Percentiles rank a stretch among this genome's conserved stretches.
These are phyloP conservation scores for Monosporascus sp. DNA, from an alignment of 2,329 filamentous ascomycete genomes.

Conservation along the genomic window DNA sequence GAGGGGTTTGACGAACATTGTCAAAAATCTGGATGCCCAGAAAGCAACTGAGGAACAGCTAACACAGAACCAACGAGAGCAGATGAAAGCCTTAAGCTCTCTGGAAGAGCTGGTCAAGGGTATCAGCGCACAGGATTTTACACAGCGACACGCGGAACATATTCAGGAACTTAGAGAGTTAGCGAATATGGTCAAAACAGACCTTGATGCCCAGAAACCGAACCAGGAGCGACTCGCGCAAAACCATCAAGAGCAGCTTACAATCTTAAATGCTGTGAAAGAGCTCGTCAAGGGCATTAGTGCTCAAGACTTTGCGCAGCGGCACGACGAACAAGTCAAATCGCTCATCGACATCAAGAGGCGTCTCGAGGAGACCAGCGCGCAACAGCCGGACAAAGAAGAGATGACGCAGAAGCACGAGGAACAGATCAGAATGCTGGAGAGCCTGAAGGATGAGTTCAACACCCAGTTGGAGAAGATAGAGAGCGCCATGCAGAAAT, in stretches of 20 bases:
- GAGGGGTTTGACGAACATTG: too few relatives aligned
- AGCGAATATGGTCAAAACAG: too few relatives aligned
- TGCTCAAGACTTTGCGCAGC: not conserved
- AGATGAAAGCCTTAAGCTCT: too few relatives aligned
- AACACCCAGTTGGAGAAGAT: not conserved
- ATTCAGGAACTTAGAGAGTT: too few relatives aligned
- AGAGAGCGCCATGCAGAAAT: not conserved
- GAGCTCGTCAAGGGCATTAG: not conserved
- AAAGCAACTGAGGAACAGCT: not conserved
- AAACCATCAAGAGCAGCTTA: not conserved
- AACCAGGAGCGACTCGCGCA: not conserved
- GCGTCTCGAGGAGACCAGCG: not conserved
- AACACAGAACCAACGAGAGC: too few relatives aligned
- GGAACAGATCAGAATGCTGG: not conserved
- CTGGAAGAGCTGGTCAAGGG: too few relatives aligned
- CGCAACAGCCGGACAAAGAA: not conserved
- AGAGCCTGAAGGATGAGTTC: not conserved
- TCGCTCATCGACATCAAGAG: not conserved
- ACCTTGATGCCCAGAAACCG: not conserved
- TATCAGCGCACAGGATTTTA: too few relatives aligned
- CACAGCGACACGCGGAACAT: too few relatives aligned
- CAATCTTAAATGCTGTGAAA: not conserved
- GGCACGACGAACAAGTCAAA: not conserved
- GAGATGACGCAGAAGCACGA: not conserved
- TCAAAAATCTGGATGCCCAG: not conserved